phyloP scores from a whole-genome alignment of 176 grass and related monocot species.

The Aegilops umbellulata region DNA sequence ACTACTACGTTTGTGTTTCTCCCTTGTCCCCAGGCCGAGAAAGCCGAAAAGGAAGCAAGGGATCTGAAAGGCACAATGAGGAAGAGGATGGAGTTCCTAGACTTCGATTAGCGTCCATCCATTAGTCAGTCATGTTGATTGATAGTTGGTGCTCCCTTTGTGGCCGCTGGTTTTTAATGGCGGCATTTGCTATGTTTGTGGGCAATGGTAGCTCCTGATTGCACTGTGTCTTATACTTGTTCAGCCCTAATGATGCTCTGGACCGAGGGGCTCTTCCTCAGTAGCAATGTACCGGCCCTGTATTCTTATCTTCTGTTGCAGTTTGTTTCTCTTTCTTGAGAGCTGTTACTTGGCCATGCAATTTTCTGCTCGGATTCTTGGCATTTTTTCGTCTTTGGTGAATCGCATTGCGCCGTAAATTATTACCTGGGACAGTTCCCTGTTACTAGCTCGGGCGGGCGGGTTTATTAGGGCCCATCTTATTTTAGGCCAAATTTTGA shows the following conservation, averaged over 20 bases:
- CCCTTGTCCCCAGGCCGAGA: slow-evolving; percentile 59
- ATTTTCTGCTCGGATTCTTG: not conserved
- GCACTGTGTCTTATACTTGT: slow-evolving; percentile 8
- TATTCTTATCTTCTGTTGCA: not conserved
- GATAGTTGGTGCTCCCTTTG: slow-evolving; percentile 27
- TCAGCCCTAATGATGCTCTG: slow-evolving; percentile 8
- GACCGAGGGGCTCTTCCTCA: not conserved
- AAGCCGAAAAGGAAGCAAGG: slow-evolving; percentile 83
- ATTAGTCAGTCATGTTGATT: not conserved
- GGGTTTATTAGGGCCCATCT: too few relatives aligned
- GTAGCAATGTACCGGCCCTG: not conserved
- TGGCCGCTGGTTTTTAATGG: slow-evolving; percentile 41
- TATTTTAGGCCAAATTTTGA: too few relatives aligned
- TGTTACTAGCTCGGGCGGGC: too few relatives aligned
- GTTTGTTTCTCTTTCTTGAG: not conserved
- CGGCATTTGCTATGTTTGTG: slow-evolving; percentile 45
- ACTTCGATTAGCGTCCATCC: slow-evolving; percentile 59
- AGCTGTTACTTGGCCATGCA: not conserved
- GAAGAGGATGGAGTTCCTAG: slow-evolving; percentile 97
- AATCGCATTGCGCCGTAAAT: not conserved
- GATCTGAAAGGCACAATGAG: slow-evolving; percentile 97
- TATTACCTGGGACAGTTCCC: not conserved
- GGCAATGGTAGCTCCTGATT: slow-evolving; percentile 29
- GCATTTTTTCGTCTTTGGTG: not conserved
- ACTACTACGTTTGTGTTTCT: not conserved